Conservation (phyloP, 139 green algal genomes). For the Zygnema circumcarinatum region DNA sequence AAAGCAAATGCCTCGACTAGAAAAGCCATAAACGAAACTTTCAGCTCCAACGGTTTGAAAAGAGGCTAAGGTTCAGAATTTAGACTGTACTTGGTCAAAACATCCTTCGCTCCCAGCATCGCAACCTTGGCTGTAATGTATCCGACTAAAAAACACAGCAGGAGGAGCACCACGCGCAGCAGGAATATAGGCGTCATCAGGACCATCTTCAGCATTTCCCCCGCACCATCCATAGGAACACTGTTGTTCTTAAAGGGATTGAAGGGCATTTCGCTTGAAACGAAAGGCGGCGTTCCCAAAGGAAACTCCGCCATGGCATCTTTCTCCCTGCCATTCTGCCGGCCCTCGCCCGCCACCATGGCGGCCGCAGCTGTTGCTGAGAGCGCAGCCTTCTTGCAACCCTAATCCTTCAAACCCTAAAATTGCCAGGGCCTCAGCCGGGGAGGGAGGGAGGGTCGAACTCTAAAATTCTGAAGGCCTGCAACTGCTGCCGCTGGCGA, state of each 20-base stretch:
- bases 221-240: neutral
- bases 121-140: slow-evolving; percentile 28
- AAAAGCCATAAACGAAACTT: too few species aligned
- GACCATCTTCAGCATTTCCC: neutral
- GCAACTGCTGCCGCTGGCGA: too few species aligned
- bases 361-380: too few species aligned
- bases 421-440: neutral
- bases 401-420: too few species aligned
- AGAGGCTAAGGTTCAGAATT: too few species aligned
- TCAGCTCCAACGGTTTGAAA: too few species aligned
- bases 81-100: slow-evolving; percentile 28
- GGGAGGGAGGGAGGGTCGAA: neutral
- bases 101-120: slow-evolving; percentile 25
- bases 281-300: slow-evolving; percentile 2
- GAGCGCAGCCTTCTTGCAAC: too few species aligned
- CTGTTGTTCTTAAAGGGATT: slow-evolving; percentile 47
- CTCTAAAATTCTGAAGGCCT: too few species aligned
- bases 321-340: neutral
- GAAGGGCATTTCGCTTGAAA: slow-evolving; percentile 33
- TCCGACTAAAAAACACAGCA: slow-evolving; percentile 20
- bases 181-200: slow-evolving; percentile 48
- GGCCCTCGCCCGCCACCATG: neutral
- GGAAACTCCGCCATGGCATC: slow-evolving; percentile 11
- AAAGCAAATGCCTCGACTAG: too few species aligned
- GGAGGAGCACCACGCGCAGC: slow-evolving; percentile 20